A percentile compares a stretch with the other conserved stretches of the same genome.
Evolutionary conservation across 192 early-diverging fungal species (phyloP).

Genomic region (Kickxella alabastrina): DNA sequence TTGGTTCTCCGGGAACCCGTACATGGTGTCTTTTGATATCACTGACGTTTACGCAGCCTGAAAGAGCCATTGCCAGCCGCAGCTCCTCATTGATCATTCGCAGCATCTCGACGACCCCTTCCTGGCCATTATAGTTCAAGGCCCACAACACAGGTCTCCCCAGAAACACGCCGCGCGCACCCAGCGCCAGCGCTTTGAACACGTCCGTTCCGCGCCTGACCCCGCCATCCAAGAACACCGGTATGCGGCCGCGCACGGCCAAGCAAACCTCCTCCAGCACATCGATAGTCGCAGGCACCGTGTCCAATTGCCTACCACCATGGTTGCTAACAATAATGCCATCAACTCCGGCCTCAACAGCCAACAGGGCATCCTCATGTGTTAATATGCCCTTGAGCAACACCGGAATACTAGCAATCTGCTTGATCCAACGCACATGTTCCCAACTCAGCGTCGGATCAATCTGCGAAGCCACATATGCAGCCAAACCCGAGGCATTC

Average conservation of each 20-base stretch:
- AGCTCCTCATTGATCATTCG: conserved; percentile 82
- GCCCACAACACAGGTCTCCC: conserved; percentile 64
- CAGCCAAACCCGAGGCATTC: conserved; percentile 37
- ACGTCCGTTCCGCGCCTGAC: conserved; percentile 90
- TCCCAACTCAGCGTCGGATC: conserved; percentile 84
- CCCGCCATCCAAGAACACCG: conserved; percentile 92
- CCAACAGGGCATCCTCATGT: conserved; percentile 82
- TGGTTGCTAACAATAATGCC: conserved; percentile 94
- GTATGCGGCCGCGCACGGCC: conserved; percentile 58
- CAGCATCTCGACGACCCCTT: conserved; percentile 78
- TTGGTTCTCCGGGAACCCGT: conserved; percentile 7
- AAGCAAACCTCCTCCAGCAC: conserved; percentile 77
- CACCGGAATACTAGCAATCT: conserved; percentile 75
- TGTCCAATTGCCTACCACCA: conserved; percentile 93
- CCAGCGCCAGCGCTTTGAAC: conserved; percentile 90
- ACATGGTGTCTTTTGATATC: conserved; percentile 38
- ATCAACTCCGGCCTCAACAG: conserved; percentile 67
- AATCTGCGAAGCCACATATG: conserved; percentile 44
- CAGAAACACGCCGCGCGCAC: conserved; percentile 72
- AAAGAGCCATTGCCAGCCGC: conserved; percentile 74
- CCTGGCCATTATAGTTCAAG: conserved; percentile 80
- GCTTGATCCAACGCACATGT: conserved; percentile 73
- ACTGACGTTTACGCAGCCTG: conserved; percentile 47
- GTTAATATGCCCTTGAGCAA: conserved; percentile 90
- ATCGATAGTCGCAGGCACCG: conserved; percentile 74